Conservation (phyloP, 768 basidiomycete species). For the Auricularia sp. region DNA sequence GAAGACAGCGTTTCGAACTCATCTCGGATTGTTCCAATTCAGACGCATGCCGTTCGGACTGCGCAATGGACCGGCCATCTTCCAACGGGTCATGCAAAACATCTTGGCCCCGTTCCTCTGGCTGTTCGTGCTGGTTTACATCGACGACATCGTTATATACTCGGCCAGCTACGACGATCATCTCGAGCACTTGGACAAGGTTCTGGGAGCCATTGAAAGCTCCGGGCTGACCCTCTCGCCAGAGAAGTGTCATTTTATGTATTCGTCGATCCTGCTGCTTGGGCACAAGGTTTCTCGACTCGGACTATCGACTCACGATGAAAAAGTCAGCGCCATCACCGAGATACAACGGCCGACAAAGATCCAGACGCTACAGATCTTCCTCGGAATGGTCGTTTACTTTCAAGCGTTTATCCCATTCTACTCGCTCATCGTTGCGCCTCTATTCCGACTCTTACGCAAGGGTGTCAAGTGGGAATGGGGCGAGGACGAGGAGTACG, state of each 20-base stretch:
- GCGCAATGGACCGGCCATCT: slow-evolving; percentile 24
- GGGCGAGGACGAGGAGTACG: slow-evolving; percentile 15
- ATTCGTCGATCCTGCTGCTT: slow-evolving; percentile 23
- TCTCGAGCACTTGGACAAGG: slow-evolving; percentile 12
- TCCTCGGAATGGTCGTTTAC: slow-evolving; percentile 29
- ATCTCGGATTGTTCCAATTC: slow-evolving; percentile 32
- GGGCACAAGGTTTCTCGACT: too few relatives aligned
- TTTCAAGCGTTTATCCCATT: slow-evolving; percentile 25
- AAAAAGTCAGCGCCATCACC: slow-evolving; percentile 27
- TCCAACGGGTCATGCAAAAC: slow-evolving; percentile 33
- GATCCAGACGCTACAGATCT: slow-evolving; percentile 21
- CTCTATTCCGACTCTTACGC: slow-evolving; percentile 24
- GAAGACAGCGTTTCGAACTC: slow-evolving; percentile 29
- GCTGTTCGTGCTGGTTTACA: slow-evolving; percentile 23
- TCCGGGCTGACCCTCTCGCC: slow-evolving; percentile 25
- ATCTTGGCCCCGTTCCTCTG: slow-evolving; percentile 15
- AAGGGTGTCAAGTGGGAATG: slow-evolving; percentile 18
- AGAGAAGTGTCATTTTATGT: slow-evolving; percentile 25
- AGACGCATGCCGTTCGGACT: slow-evolving; percentile 11
- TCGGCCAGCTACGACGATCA: slow-evolving; percentile 22
- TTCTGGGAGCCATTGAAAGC: slow-evolving; percentile 19
- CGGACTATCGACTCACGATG: slow-evolving; percentile 27
- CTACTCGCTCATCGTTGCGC: slow-evolving; percentile 24
- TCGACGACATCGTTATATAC: slow-evolving; percentile 32
- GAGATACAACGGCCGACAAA: slow-evolving; percentile 17